These are phyloP conservation scores for Cladosporium sp. DNA, from an alignment of 2,329 filamentous ascomycete genomes.

Conservation along the genomic window DNA sequence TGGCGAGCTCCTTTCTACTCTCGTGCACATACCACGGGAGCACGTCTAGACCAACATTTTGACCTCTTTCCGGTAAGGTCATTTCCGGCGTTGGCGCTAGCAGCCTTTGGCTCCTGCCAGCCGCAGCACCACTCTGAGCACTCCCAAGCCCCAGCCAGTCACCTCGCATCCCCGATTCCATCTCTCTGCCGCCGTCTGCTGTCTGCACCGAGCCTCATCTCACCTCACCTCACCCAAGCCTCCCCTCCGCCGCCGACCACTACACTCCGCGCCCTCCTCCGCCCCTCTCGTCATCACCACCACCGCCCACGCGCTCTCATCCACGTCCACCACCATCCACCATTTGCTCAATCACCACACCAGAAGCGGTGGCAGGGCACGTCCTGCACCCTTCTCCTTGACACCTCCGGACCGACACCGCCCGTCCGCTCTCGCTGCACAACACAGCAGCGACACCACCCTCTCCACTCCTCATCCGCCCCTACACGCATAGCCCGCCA, in stretches of 20 bases:
- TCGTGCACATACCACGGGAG: background rate
- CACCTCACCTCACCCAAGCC: background rate
- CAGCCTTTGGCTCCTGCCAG: background rate
- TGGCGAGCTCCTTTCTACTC: background rate
- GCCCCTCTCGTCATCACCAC: constrained; percentile 5
- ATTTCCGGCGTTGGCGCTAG: background rate
- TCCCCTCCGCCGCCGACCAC: background rate
- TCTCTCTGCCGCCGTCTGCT: background rate
- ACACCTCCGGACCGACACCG: constrained; percentile 1
- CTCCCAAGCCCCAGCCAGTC: background rate
- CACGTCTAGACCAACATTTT: background rate
- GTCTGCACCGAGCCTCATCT: background rate
- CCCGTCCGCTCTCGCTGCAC: background rate
- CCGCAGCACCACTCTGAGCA: background rate
- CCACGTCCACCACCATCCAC: background rate
- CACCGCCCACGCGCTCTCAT: background rate
- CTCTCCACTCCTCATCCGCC: constrained; percentile 24
- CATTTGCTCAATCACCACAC: constrained; percentile 11
- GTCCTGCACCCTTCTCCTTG: constrained; percentile 21
- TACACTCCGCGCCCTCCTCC: background rate
- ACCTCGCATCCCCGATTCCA: background rate
- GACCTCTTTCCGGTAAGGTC: background rate
- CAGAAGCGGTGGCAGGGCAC: constrained; percentile 20
- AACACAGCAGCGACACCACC: background rate
- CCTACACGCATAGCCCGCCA: constrained; percentile 42